Evolutionary conservation across 345 rosid species (phyloP).

Genomic region (Punica granatum): DNA sequence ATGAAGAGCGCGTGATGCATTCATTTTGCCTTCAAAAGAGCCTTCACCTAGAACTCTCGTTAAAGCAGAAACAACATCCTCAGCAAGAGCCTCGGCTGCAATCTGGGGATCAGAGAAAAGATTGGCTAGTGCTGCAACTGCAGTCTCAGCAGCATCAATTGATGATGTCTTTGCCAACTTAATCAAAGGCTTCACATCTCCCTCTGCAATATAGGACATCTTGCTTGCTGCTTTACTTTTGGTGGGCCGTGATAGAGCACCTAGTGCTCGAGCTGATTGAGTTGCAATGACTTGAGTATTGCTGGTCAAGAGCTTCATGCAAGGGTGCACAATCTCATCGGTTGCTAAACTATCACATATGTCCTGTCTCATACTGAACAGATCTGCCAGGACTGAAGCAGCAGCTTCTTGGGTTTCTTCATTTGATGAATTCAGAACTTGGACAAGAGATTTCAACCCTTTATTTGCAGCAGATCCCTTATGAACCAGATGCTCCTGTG

Average conservation of each 20-base stretch:
- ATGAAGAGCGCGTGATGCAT: slow-evolving; percentile 65
- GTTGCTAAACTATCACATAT: slow-evolving; percentile 65
- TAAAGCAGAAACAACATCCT: slow-evolving; percentile 73
- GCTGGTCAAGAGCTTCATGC: slow-evolving; percentile 66
- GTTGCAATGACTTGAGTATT: slow-evolving; percentile 62
- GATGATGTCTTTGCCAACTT: slow-evolving; percentile 66
- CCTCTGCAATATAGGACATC: slow-evolving; percentile 49
- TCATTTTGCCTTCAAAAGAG: slow-evolving; percentile 66
- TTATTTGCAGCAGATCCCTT: slow-evolving; percentile 76
- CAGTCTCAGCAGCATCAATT: slow-evolving; percentile 67
- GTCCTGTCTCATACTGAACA: slow-evolving; percentile 65
- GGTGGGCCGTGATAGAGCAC: slow-evolving; percentile 67
- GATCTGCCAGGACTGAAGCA: slow-evolving; percentile 83
- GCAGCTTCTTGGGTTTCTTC: slow-evolving; percentile 75
- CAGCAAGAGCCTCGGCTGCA: slow-evolving; percentile 69
- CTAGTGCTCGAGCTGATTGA: slow-evolving; percentile 68
- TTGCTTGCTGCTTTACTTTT: slow-evolving; percentile 42
- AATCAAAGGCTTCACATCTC: slow-evolving; percentile 65
- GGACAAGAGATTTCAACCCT: slow-evolving; percentile 61
- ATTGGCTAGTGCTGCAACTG: slow-evolving; percentile 80
- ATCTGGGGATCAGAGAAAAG: slow-evolving; percentile 63
- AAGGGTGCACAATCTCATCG: slow-evolving; percentile 60
- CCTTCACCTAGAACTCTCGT: slow-evolving; percentile 84
- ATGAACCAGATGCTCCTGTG: slow-evolving; percentile 46
- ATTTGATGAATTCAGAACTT: slow-evolving; percentile 57